Conservation (phyloP, 345 rosid genomes). For the Abelmoschus esculentus region DNA sequence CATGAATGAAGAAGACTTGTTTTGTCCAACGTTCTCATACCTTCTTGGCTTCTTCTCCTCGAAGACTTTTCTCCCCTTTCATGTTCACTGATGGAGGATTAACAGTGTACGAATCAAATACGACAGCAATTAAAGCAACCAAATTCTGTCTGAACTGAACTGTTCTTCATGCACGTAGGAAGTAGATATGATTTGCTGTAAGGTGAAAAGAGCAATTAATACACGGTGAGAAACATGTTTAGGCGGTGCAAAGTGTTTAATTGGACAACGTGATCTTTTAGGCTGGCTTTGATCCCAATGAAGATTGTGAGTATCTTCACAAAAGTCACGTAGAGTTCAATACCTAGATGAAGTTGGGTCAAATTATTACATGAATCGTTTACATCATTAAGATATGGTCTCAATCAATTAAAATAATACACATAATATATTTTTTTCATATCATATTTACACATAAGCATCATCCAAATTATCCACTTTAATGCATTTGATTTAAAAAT, state of each 20-base stretch:
- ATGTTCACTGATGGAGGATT: no score
- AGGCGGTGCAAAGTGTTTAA: not conserved
- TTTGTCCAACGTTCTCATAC: not conserved
- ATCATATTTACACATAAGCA: no score
- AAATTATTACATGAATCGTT: no score
- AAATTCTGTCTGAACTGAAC: no score
- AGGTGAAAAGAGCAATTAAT: slow-evolving; percentile 1
- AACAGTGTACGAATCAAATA: no score
- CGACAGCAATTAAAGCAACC: no score
- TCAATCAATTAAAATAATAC: no score
- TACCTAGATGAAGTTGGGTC: not conserved
- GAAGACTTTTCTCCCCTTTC: not conserved
- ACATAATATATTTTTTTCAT: no score
- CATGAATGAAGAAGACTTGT: not conserved
- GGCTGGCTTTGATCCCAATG: slow-evolving; percentile 42
- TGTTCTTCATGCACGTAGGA: slow-evolving; percentile 20
- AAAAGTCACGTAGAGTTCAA: not conserved
- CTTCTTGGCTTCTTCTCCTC: not conserved
- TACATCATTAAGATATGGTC: no score
- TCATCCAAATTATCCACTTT: no score
- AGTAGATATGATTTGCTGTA: not conserved
- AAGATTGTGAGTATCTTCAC: slow-evolving; percentile 42
- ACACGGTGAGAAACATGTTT: not conserved
- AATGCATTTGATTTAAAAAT: no score
- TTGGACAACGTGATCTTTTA: slow-evolving; percentile 11